Percentiles rank a stretch among this genome's conserved stretches.
Conservation (phyloP, 257 asterid genomes). For the Rehmannia glutinosa region DNA sequence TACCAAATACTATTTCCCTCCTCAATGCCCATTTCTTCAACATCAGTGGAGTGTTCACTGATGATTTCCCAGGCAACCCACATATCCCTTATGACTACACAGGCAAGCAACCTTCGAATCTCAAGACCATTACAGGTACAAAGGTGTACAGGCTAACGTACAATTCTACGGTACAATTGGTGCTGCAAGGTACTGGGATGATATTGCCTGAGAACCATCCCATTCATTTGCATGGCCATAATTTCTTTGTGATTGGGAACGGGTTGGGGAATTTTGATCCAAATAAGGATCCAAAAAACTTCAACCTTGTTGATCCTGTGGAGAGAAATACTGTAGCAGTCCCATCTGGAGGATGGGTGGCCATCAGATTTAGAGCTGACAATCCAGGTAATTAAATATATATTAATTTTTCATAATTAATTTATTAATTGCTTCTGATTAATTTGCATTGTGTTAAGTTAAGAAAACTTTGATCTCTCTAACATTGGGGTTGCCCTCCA, state of each 20-base stretch:
- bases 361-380: constrained; percentile 51
- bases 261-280: constrained; percentile 44
- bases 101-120: constrained; percentile 38
- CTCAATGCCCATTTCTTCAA: constrained; percentile 53
- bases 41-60: constrained; percentile 43
- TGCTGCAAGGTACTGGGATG: constrained; percentile 57
- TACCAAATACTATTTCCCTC: constrained; percentile 48
- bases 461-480: no score
- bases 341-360: constrained; percentile 63
- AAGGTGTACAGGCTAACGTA: constrained; percentile 43
- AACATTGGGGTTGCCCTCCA: no score
- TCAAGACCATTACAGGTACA: constrained; percentile 46
- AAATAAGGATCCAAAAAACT: no score
- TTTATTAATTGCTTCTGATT: no score
- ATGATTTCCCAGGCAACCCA: constrained; percentile 57
- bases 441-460: no score
- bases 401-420: no score
- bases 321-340: constrained; percentile 60
- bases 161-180: constrained; percentile 47
- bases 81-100: constrained; percentile 36
- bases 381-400: constrained; percentile 50
- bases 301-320: constrained; percentile 59
- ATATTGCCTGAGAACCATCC: constrained; percentile 52
- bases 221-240: constrained; percentile 54
- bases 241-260: constrained; percentile 48